Evolutionary conservation across 768 basidiomycete genomes (phyloP), one percentile per base, ranked within the genome.

Genomic region (Tricholoma furcatifolium): DNA sequence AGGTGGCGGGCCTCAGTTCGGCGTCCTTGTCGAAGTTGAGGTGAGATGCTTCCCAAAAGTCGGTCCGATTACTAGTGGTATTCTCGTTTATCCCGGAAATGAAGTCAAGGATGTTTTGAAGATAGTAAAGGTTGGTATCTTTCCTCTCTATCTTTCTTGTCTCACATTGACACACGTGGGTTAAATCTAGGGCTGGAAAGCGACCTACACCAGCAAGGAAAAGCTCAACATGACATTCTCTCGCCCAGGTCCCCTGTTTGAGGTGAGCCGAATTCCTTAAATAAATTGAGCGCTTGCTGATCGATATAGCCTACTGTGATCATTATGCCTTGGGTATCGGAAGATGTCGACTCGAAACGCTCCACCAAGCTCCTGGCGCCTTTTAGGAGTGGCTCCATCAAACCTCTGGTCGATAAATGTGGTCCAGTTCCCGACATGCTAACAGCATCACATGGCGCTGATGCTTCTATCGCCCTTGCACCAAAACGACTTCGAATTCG

Each of bases 1-100:
- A 65, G 63, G 61, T 14, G 61, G 61, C 11, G 56, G 53, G 1
- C 53, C 55, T 50, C 64, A 65, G 43, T 65, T 65, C 39, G 61
- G 62, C 6, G 54, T 65, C 17, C 51, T 65, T 2, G 53, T 53
- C 3, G 64, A 63, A 43, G 55, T 64, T 17, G 49, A 46, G 1
- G 41, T 65, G 18, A 64, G 61, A 41, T 51, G 50, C 12, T 54
- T 38, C 36, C 55, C 51, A 23, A 21, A 46, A 30, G 43, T 24
- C 9, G 50, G 47, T 6, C 52, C 55, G 5, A 47, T 53, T 12
- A 47, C 50, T 4, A 36, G 32, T 10, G 60, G 58, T 12, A 44
- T 40, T n/a, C 27, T 59, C 20, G 60, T 44, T 27, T 61, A 59
- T 48, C 53, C 60, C 4, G 55, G 52, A 44, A 54, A 31, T 21